Percentiles rank a stretch among this genome's conserved stretches.
Conservation (phyloP, 352 stramenopile genomes). For the Phytophthora quininea region DNA sequence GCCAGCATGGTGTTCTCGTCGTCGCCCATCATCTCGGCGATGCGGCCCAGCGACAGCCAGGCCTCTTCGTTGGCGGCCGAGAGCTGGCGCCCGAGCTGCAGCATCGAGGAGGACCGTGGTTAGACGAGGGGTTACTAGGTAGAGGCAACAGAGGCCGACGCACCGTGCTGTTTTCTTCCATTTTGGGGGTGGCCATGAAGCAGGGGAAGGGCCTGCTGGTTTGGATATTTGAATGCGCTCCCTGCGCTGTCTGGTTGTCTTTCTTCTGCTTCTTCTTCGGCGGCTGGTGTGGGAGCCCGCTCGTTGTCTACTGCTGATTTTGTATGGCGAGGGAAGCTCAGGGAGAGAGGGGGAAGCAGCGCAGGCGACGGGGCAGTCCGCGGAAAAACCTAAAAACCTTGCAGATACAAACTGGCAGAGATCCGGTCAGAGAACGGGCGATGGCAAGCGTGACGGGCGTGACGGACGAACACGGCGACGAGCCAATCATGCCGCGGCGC, state of each 20-base stretch:
- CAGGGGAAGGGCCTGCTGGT: not conserved
- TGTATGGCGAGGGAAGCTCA: conserved; percentile 23
- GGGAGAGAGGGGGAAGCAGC: conserved; percentile 20
- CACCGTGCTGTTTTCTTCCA: conserved; percentile 81
- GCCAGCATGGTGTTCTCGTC: conserved; percentile 89
- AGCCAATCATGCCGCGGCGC: conserved; percentile 24
- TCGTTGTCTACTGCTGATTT: conserved; percentile 56
- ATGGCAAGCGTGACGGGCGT: conserved; percentile 60
- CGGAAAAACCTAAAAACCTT: not conserved
- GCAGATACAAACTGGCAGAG: conserved; percentile 30
- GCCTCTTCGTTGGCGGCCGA: conserved; percentile 83
- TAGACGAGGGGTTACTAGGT: too few species aligned
- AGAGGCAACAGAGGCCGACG: not conserved
- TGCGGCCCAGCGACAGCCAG: conserved; percentile 82
- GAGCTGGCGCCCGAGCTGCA: conserved; percentile 70
- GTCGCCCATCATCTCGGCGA: conserved; percentile 91
- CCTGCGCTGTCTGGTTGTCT: conserved; percentile 1
- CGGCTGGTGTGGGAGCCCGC: conserved; percentile 37
- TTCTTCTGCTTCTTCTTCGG: conserved; percentile 11
- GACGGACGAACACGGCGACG: conserved; percentile 56
- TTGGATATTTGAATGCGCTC: conserved; percentile 10
- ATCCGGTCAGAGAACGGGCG: conserved; percentile 10
- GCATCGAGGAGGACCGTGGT: too few species aligned
- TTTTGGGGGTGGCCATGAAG: conserved; percentile 75
- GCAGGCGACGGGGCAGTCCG: too few species aligned